These are phyloP conservation scores for Skeletonema menzelii DNA, from an alignment of 108 stramenopile genomes.

Conservation along the genomic window DNA sequence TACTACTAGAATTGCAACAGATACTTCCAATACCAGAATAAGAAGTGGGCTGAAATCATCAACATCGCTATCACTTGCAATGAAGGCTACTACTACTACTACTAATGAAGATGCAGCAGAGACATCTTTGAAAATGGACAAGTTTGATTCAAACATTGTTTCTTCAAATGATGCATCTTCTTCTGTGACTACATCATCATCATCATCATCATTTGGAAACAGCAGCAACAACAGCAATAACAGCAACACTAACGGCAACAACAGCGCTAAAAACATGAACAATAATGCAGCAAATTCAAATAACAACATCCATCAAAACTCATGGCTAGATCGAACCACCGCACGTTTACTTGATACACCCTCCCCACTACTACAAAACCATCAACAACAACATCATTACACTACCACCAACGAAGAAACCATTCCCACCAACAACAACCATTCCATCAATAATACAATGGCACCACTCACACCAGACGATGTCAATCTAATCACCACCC, in stretches of 20 bases:
- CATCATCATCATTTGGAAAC: neutral
- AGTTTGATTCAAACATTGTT: neutral
- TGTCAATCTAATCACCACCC: slow-evolving; percentile 50
- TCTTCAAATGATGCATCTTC: neutral
- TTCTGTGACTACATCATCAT: neutral
- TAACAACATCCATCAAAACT: slow-evolving; percentile 7
- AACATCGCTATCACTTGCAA: neutral
- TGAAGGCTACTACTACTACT: neutral
- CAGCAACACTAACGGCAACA: neutral
- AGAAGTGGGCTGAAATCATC: neutral
- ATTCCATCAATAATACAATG: slow-evolving; percentile 4
- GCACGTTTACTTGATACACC: slow-evolving; percentile 25
- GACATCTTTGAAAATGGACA: neutral
- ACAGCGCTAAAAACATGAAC: too few relatives aligned
- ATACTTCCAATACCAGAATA: too few relatives aligned
- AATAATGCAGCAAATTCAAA: neutral
- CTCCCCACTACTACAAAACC: neutral
- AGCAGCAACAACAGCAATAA: neutral
- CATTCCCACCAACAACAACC: slow-evolving; percentile 1
- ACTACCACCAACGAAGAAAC: neutral
- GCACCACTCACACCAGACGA: slow-evolving; percentile 56
- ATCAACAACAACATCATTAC: slow-evolving; percentile 2
- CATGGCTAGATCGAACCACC: slow-evolving; percentile 45
- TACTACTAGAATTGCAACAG: neutral
- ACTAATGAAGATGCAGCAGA: neutral